Base-by-base conservation (phyloP, 257 asterid genomes). In the Galeopsis tetrahit region DNA sequence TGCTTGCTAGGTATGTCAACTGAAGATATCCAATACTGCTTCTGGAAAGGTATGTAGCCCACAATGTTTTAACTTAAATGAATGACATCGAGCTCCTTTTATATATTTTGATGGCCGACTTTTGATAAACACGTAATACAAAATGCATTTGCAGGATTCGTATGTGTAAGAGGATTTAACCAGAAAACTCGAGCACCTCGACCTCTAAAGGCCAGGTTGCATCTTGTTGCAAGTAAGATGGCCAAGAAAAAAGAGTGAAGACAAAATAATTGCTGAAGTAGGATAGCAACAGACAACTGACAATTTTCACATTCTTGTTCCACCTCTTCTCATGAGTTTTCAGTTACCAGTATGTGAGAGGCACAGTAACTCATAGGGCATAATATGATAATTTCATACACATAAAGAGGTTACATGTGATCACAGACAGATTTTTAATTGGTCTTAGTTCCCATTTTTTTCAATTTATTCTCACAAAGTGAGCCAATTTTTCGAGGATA, bases 131-230 rank as follows among this genome's bases (percentile, higher is more conserved):
- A 2, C 49, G 28, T 55, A 21, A 63, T 6, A 56, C 64, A n/a
- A 73, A 63, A 21, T 60, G 57, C 58, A 60, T 62, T 51, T 69
- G 59, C 90, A 92, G 97, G 97, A 55, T 89, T 89, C 28, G 88
- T 92, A 9, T 92, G 97, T 77, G 96, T 92, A 33, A 82, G 97
- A 76, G 97, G 97, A 65, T 92, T 92, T 65, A 95, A 92, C 82
- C 81, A 79, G 78, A 79, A 75, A 75, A 79, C 77, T 13, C 84
- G 97, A 72, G 91, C 92, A 67, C 96, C 97, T 5, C 82, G 91
- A 32, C 97, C 97, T 34, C 87, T 89, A 46, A 78, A 80, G 43
- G 96, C 96, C 14, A 82, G 96, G 74, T 70, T 92, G 82, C 97
- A 89, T 80, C 87, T 89, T 46, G 89, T 93, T 73, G 93, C 96